phyloP scores from a whole-genome alignment of 768 basidiomycete genomes.

The Nevesoporus exiguus region DNA sequence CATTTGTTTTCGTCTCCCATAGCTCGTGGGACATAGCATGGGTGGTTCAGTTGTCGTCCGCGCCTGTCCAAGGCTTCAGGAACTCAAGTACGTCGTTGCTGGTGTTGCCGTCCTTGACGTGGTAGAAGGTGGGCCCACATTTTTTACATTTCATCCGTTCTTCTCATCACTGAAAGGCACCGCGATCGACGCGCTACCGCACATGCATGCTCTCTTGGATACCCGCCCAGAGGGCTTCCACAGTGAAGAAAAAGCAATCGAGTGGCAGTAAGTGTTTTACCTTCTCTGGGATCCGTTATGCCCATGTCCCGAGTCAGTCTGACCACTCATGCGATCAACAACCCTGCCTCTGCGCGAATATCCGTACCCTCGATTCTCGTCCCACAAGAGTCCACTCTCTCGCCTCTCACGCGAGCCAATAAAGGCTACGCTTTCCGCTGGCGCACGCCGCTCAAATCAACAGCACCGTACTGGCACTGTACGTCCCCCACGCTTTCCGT shows the following conservation, averaged over 20 bases:
- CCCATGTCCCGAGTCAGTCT: conserved; percentile 44
- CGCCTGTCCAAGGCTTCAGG: conserved; percentile 62
- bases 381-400: conserved; percentile 39
- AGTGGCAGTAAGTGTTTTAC: conserved; percentile 83
- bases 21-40: conserved; percentile 96
- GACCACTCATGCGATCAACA: conserved; percentile 77
- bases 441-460: conserved; percentile 80
- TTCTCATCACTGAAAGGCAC: conserved; percentile 51
- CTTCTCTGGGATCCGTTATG: neutral
- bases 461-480: conserved; percentile 91
- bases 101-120: conserved; percentile 85
- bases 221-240: conserved; percentile 84
- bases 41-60: conserved; percentile 87
- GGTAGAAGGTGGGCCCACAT: conserved; percentile 73
- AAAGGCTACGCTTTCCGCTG: conserved; percentile 49
- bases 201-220: conserved; percentile 87
- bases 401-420: conserved; percentile 28
- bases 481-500: conserved; percentile 19
- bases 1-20: neutral
- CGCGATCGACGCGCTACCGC: conserved; percentile 87
- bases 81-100: conserved; percentile 63
- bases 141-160: neutral
- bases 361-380: conserved; percentile 81
- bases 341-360: conserved; percentile 76
- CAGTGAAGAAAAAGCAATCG: conserved; percentile 78